These are phyloP conservation scores for Talaromyces sp. DNA, from an alignment of 2,329 filamentous ascomycete genomes.

Conservation along the genomic window DNA sequence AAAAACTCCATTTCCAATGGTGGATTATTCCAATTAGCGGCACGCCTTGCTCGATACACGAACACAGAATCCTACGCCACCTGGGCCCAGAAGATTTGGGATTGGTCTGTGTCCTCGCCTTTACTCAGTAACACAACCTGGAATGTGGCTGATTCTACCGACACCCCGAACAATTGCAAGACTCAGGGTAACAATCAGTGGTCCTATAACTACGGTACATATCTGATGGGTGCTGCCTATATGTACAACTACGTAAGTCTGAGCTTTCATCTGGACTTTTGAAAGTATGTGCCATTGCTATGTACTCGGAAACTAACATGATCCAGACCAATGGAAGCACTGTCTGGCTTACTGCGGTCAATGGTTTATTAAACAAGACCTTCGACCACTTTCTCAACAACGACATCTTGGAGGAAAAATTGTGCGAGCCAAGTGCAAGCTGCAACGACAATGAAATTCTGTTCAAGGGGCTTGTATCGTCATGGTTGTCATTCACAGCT, in stretches of 20 bases:
- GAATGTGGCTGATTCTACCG: constrained; percentile 66
- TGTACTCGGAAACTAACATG: neutral
- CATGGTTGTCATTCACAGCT: constrained; percentile 65
- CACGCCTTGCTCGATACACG: constrained; percentile 69
- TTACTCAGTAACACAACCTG: constrained; percentile 63
- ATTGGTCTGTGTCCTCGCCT: constrained; percentile 60
- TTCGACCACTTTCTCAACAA: constrained; percentile 52
- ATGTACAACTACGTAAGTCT: constrained; percentile 67
- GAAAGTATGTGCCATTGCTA: too few relatives aligned
- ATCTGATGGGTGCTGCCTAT: constrained; percentile 63
- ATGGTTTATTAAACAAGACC: constrained; percentile 57
- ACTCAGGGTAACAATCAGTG: constrained; percentile 65
- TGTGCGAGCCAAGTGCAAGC: constrained; percentile 62
- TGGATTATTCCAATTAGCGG: constrained; percentile 76
- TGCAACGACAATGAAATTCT: constrained; percentile 62
- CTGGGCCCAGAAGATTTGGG: constrained; percentile 63
- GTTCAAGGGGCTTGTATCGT: constrained; percentile 73
- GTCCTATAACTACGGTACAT: constrained; percentile 66
- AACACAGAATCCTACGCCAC: constrained; percentile 66
- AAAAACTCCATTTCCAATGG: constrained; percentile 82
- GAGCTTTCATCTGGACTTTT: neutral
- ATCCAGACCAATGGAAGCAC: constrained; percentile 51
- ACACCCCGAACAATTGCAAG: constrained; percentile 58
- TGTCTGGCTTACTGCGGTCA: constrained; percentile 60
- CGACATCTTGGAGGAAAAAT: constrained; percentile 53